phyloP scores from a whole-genome alignment of 352 stramenopile species.

The Globisporangium perplexum region DNA sequence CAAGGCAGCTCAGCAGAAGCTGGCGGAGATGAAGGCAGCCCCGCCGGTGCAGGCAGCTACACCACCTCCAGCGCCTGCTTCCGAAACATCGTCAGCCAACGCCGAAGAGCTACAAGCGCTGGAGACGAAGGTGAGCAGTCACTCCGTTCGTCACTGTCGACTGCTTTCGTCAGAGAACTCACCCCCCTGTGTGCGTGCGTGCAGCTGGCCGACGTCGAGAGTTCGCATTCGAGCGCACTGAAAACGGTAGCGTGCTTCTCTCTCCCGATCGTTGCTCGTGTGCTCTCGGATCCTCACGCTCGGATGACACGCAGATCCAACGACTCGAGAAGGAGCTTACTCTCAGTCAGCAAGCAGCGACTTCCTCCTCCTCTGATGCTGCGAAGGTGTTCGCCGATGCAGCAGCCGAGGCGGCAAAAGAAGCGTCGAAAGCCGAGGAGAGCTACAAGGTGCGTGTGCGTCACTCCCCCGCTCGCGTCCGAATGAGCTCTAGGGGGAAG shows the following conservation, averaged over 20 bases:
- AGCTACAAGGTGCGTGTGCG: slow-evolving; percentile 25
- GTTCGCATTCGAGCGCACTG: slow-evolving; percentile 24
- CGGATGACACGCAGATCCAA: slow-evolving; percentile 30
- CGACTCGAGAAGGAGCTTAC: slow-evolving; percentile 51
- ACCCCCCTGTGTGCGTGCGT: too few species aligned
- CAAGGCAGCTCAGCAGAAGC: slow-evolving; percentile 57
- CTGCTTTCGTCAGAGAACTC: too few species aligned
- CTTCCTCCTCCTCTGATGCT: slow-evolving; percentile 25
- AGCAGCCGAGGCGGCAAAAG: slow-evolving; percentile 10
- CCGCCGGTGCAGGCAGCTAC: slow-evolving; percentile 8
- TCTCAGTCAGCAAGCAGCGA: slow-evolving; percentile 19
- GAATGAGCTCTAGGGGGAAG: neutral
- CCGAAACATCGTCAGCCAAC: slow-evolving; percentile 10
- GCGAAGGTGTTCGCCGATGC: slow-evolving; percentile 16
- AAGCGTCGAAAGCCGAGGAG: slow-evolving; percentile 23
- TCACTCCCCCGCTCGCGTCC: neutral
- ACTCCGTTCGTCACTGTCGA: neutral
- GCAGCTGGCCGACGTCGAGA: slow-evolving; percentile 34
- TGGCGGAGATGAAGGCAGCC: slow-evolving; percentile 26
- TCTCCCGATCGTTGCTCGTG: neutral
- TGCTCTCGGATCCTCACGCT: neutral
- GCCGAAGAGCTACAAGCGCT: slow-evolving; percentile 36
- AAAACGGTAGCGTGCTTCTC: slow-evolving; percentile 34
- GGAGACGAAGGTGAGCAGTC: slow-evolving; percentile 50
- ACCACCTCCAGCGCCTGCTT: slow-evolving; percentile 12